Percentiles rank a stretch among this genome's conserved stretches.
phyloP scores from a whole-genome alignment of 345 rosid species.

The Rhodamnia argentea region DNA sequence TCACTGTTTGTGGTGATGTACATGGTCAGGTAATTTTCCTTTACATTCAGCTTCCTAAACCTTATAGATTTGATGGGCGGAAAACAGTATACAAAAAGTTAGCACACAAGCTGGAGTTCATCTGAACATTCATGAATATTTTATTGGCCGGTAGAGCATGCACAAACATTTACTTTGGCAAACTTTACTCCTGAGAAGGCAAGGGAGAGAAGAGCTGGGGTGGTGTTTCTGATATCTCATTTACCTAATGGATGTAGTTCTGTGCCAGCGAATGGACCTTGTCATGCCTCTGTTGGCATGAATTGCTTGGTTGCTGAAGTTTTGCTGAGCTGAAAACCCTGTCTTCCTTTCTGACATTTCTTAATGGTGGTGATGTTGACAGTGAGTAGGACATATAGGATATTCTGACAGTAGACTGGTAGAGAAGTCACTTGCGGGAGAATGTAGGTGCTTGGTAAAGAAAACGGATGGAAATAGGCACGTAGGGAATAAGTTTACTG shows the following conservation, averaged over 20 bases:
- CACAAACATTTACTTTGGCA: neutral
- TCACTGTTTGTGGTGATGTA: constrained; percentile 97
- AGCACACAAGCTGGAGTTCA: neutral
- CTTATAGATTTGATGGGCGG: neutral
- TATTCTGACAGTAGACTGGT: neutral
- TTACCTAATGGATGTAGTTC: neutral
- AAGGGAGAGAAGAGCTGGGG: neutral
- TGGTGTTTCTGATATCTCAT: neutral
- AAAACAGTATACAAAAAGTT: neutral
- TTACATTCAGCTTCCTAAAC: neutral
- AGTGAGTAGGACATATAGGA: neutral
- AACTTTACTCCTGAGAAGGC: neutral
- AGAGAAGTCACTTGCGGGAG: neutral
- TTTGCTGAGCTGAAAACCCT: neutral
- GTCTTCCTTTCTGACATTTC: neutral
- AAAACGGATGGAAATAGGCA: neutral
- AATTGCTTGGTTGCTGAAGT: neutral
- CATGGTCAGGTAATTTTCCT: constrained; percentile 83
- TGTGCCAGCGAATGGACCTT: neutral
- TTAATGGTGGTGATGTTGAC: neutral
- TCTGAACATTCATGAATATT: neutral
- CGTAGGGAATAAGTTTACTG: neutral
- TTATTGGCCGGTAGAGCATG: neutral
- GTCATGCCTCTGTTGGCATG: neutral
- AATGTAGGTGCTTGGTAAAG: neutral